A percentile compares a stretch with the other conserved stretches of the same genome.
phyloP scores from a whole-genome alignment of 2,329 filamentous ascomycete species.

The Ceratocystis ficicola region DNA sequence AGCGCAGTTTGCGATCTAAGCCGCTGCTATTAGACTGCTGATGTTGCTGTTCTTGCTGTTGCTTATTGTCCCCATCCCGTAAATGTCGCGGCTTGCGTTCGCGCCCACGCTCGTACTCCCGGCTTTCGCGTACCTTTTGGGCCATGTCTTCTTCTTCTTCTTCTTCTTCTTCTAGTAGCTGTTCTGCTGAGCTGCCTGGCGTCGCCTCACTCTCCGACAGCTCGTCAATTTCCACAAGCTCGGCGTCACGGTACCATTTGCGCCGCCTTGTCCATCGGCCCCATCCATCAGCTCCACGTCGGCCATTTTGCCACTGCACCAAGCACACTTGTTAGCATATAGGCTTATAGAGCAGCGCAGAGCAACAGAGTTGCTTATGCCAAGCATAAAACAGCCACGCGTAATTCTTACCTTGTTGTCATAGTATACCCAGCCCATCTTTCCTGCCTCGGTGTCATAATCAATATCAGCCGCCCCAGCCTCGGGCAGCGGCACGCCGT shows the following conservation, averaged over 20 bases:
- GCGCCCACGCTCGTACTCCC: background rate
- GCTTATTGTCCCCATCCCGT: background rate
- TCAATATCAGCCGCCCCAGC: slow-evolving; percentile 35
- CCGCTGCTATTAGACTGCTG: slow-evolving; percentile 8
- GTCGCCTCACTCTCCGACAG: slow-evolving; percentile 12
- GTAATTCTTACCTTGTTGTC: slow-evolving; percentile 67
- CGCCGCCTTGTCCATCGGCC: slow-evolving; percentile 81
- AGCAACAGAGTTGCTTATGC: background rate
- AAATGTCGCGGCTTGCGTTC: background rate
- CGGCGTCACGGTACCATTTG: slow-evolving; percentile 95
- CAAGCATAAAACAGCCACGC: background rate
- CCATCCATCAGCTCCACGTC: slow-evolving; percentile 79
- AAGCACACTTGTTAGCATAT: slow-evolving; percentile 10
- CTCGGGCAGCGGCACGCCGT: slow-evolving; percentile 50
- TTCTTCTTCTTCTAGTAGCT: background rate
- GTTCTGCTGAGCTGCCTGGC: background rate
- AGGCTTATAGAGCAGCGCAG: background rate
- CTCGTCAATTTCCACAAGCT: slow-evolving; percentile 64
- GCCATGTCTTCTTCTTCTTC: background rate
- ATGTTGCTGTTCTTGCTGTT: slow-evolving; percentile 9
- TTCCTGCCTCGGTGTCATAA: slow-evolving; percentile 49
- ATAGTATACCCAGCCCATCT: slow-evolving; percentile 88
- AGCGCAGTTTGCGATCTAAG: slow-evolving; percentile 19
- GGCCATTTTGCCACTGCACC: slow-evolving; percentile 72
- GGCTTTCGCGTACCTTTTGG: background rate